Percentiles rank a stretch among this genome's conserved stretches.
phyloP scores from a whole-genome alignment of 257 asterid species.

The Catharanthus roseus region DNA sequence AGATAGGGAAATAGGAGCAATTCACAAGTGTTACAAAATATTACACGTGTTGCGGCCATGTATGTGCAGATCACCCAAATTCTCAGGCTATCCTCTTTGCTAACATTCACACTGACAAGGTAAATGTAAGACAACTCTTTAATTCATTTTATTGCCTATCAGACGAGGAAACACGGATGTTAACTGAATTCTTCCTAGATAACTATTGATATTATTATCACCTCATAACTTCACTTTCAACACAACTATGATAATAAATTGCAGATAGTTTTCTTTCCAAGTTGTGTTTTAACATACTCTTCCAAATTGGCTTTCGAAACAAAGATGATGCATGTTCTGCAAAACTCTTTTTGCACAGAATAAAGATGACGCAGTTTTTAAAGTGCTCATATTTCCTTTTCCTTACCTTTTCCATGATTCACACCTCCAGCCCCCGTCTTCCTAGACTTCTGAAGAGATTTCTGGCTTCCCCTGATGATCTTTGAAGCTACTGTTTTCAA shows the following conservation, averaged over 20 bases:
- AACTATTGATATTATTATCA: not conserved
- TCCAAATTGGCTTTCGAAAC: not conserved
- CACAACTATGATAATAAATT: not conserved
- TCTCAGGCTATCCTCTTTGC: too few relatives aligned
- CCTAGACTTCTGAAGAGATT: constrained; percentile 23
- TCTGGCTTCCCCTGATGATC: constrained; percentile 38
- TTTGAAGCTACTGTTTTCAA: constrained; percentile 47
- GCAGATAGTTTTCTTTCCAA: not conserved
- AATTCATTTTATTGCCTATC: not conserved
- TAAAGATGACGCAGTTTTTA: not conserved
- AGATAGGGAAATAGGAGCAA: too few relatives aligned
- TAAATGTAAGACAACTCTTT: too few relatives aligned
- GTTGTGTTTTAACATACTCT: not conserved
- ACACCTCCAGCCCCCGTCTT: constrained; percentile 18
- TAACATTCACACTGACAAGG: too few relatives aligned
- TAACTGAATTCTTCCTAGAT: not conserved
- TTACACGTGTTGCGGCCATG: too few relatives aligned
- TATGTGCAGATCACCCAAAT: too few relatives aligned
- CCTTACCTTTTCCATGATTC: constrained; percentile 12
- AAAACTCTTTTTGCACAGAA: not conserved
- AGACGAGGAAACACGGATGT: not conserved
- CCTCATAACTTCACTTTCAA: not conserved
- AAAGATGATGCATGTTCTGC: not conserved
- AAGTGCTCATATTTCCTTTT: not conserved
- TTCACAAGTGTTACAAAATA: too few relatives aligned